Evolutionary conservation across 2,329 filamentous ascomycete genomes (phyloP).

Genomic region (Fusarium sororula): DNA sequence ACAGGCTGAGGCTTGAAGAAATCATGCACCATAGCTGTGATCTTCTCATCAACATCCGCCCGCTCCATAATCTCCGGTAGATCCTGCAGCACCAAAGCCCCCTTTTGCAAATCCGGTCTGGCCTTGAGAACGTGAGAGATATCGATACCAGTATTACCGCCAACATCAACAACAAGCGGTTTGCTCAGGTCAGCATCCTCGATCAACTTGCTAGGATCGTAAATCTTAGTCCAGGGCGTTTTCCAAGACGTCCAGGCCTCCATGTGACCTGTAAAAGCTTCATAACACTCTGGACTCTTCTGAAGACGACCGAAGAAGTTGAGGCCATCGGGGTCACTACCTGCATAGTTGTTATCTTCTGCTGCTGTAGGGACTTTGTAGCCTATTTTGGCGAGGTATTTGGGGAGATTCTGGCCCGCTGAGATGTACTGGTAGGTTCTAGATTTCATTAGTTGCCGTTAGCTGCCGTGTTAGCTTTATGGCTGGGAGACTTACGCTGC

Average conservation of each 20-base stretch:
- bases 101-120: background rate
- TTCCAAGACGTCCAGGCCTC: conserved; percentile 33
- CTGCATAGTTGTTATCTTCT: conserved; percentile 11
- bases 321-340: conserved; percentile 15
- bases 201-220: conserved; percentile 9
- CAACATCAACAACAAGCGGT: conserved; percentile 28
- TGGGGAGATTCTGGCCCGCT: conserved; percentile 26
- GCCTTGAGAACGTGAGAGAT: conserved; percentile 18
- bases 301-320: conserved; percentile 32
- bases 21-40: conserved; percentile 19
- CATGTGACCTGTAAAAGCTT: conserved; percentile 29
- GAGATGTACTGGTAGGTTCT: conserved; percentile 32
- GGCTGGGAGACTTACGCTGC: background rate
- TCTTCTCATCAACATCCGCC: conserved; percentile 16
- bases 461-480: fast-evolving
- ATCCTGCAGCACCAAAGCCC: conserved; percentile 23
- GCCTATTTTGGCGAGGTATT: conserved; percentile 16
- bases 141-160: conserved; percentile 30
- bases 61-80: conserved; percentile 21
- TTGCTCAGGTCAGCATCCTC: conserved; percentile 5
- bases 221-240: conserved; percentile 34
- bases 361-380: conserved; percentile 23
- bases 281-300: conserved; percentile 30
- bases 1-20: conserved; percentile 28
- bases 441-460: background rate